Conservation (phyloP, 495 filamentous ascomycete species). For the Hypoxylon rickii region DNA sequence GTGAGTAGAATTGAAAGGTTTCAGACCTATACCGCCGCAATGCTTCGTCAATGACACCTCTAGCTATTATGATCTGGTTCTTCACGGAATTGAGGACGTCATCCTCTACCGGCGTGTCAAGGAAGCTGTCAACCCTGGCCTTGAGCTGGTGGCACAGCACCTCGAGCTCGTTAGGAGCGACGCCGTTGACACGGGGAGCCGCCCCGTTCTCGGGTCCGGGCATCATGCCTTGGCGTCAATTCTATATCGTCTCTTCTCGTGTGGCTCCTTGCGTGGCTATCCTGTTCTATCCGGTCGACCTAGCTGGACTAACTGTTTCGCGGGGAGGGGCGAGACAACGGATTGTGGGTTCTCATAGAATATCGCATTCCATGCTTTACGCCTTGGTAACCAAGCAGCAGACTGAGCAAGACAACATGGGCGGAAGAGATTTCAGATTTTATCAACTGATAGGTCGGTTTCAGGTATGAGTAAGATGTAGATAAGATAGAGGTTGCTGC, state of each 20-base stretch:
- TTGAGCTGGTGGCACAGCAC: constrained; percentile 62
- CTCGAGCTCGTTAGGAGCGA: constrained; percentile 13
- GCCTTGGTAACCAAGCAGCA: not conserved
- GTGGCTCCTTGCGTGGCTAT: not conserved
- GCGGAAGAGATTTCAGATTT: not conserved
- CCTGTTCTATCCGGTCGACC: too few species aligned
- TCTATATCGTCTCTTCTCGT: not conserved
- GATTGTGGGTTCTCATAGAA: not conserved
- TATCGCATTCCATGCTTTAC: not conserved
- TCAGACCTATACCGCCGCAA: constrained; percentile 68
- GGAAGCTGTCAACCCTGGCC: constrained; percentile 67
- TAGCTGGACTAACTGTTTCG: too few species aligned
- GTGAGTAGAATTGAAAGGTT: constrained; percentile 7
- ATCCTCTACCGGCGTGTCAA: constrained; percentile 61
- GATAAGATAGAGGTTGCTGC: not conserved
- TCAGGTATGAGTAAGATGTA: not conserved
- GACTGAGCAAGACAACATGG: not conserved
- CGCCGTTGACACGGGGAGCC: constrained; percentile 18
- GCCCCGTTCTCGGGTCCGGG: constrained; percentile 9
- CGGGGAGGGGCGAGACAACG: not conserved
- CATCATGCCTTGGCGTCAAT: constrained; percentile 1
- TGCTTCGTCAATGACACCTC: constrained; percentile 73
- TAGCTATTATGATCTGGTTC: constrained; percentile 68
- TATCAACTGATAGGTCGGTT: too few species aligned
- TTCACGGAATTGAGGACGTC: constrained; percentile 69